phyloP scores from a whole-genome alignment of 768 basidiomycete species.

The Lyophyllum semitale region DNA sequence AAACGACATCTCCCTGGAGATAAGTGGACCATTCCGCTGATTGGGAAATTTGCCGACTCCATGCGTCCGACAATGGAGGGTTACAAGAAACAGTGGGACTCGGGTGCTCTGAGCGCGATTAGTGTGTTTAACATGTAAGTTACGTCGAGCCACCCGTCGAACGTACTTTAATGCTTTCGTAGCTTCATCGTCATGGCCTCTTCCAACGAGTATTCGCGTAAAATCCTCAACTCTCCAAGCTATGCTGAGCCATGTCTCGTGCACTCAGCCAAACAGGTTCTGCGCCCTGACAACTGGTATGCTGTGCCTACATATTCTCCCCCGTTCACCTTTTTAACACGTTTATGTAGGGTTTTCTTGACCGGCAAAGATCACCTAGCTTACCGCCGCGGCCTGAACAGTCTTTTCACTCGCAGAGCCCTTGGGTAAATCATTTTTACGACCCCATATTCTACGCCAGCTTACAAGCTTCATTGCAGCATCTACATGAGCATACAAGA shows the following conservation, averaged over 20 bases:
- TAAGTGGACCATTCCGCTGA: conserved; percentile 94
- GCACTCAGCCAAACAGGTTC: conserved; percentile 84
- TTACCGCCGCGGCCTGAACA: conserved; percentile 88
- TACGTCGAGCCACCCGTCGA: background rate
- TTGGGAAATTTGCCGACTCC: conserved; percentile 94
- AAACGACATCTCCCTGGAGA: conserved; percentile 87
- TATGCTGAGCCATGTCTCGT: conserved; percentile 96
- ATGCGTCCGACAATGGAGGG: conserved; percentile 88
- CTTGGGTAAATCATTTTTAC: conserved; percentile 61
- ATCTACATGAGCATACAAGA: conserved; percentile 89
- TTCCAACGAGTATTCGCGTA: conserved; percentile 88
- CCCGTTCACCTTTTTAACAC: background rate
- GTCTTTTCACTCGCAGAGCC: conserved; percentile 92
- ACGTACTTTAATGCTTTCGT: conserved; percentile 6
- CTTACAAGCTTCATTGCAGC: conserved; percentile 35
- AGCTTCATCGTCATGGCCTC: conserved; percentile 99
- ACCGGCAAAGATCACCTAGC: conserved; percentile 92
- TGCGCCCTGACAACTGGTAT: conserved; percentile 87
- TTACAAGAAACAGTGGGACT: conserved; percentile 92
- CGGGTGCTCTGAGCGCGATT: conserved; percentile 82
- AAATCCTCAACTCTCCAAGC: conserved; percentile 92
- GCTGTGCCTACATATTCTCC: conserved; percentile 9
- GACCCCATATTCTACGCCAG: conserved; percentile 4
- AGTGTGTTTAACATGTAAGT: conserved; percentile 98
- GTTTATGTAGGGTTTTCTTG: conserved; percentile 82